Conservation (phyloP, 805 yeast species). For the Saccharomycopsis sp. region DNA sequence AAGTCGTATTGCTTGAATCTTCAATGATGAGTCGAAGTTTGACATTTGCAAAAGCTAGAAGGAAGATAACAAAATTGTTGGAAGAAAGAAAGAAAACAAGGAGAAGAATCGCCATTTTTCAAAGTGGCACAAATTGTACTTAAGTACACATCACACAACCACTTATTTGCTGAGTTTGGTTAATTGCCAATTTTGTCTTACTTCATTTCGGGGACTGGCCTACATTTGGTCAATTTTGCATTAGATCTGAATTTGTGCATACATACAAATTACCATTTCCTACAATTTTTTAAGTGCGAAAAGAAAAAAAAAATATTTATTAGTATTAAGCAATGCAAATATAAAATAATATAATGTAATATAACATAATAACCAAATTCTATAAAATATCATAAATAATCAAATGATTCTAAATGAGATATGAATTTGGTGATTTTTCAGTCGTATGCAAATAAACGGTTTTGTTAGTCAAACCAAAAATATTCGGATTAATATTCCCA, state of each 20-base stretch:
- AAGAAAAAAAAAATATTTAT: too few species aligned
- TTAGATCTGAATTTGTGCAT: too few species aligned
- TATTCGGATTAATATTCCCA: slow-evolving; percentile 16
- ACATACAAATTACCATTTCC: too few species aligned
- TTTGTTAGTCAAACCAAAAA: not conserved
- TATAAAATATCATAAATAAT: too few species aligned
- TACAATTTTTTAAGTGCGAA: too few species aligned
- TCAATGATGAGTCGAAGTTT: not conserved
- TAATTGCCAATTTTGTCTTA: not conserved
- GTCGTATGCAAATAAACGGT: not conserved
- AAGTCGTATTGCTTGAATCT: not conserved
- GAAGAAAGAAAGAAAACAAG: not conserved
- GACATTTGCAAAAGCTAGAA: not conserved
- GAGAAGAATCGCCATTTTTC: not conserved
- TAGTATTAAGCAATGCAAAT: too few species aligned
- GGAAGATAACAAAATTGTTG: not conserved
- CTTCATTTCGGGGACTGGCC: too few species aligned
- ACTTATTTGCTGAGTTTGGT: not conserved
- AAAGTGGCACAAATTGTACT: not conserved
- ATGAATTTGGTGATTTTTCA: too few species aligned
- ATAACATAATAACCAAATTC: too few species aligned
- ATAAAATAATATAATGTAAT: too few species aligned
- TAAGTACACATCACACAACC: not conserved
- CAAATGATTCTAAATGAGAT: too few species aligned
- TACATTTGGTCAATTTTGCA: too few species aligned